Conservation (phyloP, 139 green algal genomes). For the Chlamydomonas schloesseri region DNA sequence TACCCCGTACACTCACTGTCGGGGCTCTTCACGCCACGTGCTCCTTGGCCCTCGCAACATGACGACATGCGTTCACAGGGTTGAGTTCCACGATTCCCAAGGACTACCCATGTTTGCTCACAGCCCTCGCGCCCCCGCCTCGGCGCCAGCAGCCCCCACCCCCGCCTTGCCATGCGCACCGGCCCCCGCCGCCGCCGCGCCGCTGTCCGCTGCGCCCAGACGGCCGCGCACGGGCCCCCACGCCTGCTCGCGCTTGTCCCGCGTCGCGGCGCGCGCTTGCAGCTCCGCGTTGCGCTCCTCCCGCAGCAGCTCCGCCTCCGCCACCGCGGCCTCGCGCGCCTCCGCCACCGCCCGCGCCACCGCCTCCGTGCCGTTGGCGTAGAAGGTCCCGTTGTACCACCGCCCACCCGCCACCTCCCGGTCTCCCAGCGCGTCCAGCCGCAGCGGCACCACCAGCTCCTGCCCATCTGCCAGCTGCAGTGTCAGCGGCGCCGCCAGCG, state of each 20-base stretch:
- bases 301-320: not conserved
- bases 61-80: too few species aligned
- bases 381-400: conserved; percentile 22
- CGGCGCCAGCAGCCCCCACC: too few species aligned
- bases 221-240: not conserved
- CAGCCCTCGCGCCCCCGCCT: too few species aligned
- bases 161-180: too few species aligned
- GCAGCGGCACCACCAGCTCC: not conserved
- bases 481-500: not conserved
- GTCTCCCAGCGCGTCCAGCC: not conserved
- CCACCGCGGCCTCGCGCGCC: not conserved
- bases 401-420: not conserved
- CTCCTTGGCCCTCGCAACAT: too few species aligned
- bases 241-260: not conserved
- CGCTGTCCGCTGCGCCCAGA: not conserved
- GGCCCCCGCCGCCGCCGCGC: not conserved
- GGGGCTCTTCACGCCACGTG: too few species aligned
- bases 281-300: not conserved
- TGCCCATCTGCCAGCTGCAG: not conserved
- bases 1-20: too few species aligned
- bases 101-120: too few species aligned
- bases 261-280: not conserved
- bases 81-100: too few species aligned
- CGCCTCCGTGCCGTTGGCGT: not conserved
- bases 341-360: not conserved